Evolutionary conservation across 1,284 basidiomycete genomes (phyloP).

Genomic region (Pholiota adiposa): DNA sequence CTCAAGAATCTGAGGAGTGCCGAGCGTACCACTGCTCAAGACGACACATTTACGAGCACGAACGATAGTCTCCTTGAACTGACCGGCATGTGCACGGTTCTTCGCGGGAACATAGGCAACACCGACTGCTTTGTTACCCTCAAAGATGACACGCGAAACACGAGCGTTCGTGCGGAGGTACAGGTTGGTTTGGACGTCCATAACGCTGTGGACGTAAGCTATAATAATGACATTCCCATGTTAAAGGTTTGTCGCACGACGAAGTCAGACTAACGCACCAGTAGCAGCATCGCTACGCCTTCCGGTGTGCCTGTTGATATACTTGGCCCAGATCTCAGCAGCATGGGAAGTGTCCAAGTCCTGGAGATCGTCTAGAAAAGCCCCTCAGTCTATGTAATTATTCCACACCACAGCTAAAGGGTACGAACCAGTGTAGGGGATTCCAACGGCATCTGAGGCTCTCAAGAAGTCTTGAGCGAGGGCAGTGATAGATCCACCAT

Average conservation of each 20-base stretch:
- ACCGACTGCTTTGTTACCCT: slow-evolving; percentile 71
- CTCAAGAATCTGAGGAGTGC: slow-evolving; percentile 74
- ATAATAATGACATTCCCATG: background rate
- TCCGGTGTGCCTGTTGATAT: slow-evolving; percentile 75
- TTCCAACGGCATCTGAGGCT: slow-evolving; percentile 62
- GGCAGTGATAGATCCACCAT: slow-evolving; percentile 62
- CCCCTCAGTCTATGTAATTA: background rate
- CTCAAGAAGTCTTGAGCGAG: slow-evolving; percentile 74
- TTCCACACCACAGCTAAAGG: background rate
- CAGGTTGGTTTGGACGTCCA: slow-evolving; percentile 68
- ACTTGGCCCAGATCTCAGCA: slow-evolving; percentile 78
- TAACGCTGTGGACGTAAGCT: slow-evolving; percentile 75
- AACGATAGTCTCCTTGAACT: slow-evolving; percentile 63
- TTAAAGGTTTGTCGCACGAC: background rate
- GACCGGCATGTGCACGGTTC: slow-evolving; percentile 57
- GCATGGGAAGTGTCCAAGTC: slow-evolving; percentile 66
- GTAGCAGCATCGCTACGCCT: slow-evolving; percentile 74
- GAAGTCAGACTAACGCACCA: slow-evolving; percentile 40
- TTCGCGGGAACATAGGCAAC: slow-evolving; percentile 70
- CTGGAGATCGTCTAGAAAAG: slow-evolving; percentile 62
- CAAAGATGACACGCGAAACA: slow-evolving; percentile 73
- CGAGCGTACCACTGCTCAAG: slow-evolving; percentile 66
- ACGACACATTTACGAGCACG: slow-evolving; percentile 69
- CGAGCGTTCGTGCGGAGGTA: slow-evolving; percentile 65
- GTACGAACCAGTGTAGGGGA: slow-evolving; percentile 66